Conservation (phyloP, 768 basidiomycete genomes). For the Boletus reticulatus region DNA sequence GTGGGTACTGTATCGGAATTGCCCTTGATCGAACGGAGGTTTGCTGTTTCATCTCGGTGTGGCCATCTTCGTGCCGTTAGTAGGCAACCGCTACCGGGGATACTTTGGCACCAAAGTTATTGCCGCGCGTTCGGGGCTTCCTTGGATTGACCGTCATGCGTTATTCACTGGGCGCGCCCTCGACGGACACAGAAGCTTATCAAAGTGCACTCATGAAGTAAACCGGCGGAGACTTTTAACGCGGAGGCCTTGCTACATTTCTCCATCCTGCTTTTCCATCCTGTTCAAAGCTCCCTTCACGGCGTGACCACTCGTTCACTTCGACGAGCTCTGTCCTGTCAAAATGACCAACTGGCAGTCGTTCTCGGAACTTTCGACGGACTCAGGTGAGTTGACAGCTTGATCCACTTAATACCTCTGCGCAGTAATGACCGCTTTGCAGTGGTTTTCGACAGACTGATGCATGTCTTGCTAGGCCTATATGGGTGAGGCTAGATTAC, state of each 20-base stretch:
- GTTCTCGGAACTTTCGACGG: conserved; percentile 33
- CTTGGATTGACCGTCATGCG: conserved; percentile 3
- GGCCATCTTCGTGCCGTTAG: conserved; percentile 17
- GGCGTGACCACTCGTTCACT: neutral
- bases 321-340: neutral
- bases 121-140: conserved; percentile 19
- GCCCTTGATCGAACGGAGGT: conserved; percentile 5
- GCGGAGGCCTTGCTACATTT: neutral
- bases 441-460: conserved; percentile 40
- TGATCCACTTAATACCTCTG: neutral
- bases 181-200: conserved; percentile 15
- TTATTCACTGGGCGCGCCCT: conserved; percentile 2
- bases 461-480: conserved; percentile 44
- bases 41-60: conserved; percentile 9
- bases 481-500: conserved; percentile 38
- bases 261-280: neutral
- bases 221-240: conserved; percentile 10
- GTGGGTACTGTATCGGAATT: neutral
- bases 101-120: neutral
- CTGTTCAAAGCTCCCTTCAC: neutral
- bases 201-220: neutral
- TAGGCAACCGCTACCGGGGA: conserved; percentile 11
- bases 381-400: conserved; percentile 32
- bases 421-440: neutral
- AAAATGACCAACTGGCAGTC: conserved; percentile 44